phyloP scores from a whole-genome alignment of 75 land plant species.

The Selaginella tamariscina region DNA sequence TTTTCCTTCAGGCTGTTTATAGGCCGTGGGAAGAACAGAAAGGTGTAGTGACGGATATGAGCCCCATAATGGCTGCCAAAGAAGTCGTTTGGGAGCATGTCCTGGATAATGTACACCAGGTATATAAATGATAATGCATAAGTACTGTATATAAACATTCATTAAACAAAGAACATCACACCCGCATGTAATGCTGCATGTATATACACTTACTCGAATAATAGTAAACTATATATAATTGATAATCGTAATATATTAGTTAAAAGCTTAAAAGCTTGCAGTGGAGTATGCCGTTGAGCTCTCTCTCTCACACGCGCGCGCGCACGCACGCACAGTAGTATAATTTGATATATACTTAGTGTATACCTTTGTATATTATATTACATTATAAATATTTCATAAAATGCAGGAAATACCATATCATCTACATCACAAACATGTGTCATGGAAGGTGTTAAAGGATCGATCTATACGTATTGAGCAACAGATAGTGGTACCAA shows the following conservation, averaged over 20 bases:
- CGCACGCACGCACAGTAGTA: background rate
- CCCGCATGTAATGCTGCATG: too few relatives aligned
- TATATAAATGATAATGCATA: slow-evolving; percentile 16
- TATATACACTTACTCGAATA: too few relatives aligned
- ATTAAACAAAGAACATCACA: too few relatives aligned
- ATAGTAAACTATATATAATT: too few relatives aligned
- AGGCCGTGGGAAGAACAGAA: slow-evolving; percentile 98
- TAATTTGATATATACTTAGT: slow-evolving; percentile 14
- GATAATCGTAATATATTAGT: too few relatives aligned
- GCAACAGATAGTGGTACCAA: slow-evolving; percentile 66
- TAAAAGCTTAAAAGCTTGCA: background rate
- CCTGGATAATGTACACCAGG: slow-evolving; percentile 79
- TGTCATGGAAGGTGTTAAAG: slow-evolving; percentile 74
- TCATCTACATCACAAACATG: slow-evolving; percentile 61
- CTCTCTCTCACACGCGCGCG: too few relatives aligned
- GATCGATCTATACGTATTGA: slow-evolving; percentile 90
- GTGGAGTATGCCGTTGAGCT: background rate
- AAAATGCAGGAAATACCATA: slow-evolving; percentile 77
- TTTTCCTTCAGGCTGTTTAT: slow-evolving; percentile 58
- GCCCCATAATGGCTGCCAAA: slow-evolving; percentile 49
- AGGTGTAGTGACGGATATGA: slow-evolving; percentile 40
- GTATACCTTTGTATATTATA: background rate
- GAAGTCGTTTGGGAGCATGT: slow-evolving; percentile 91
- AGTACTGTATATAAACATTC: background rate
- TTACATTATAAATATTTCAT: slow-evolving; percentile 8